Evolutionary conservation across 164 flowering plant species (phyloP).

Genomic region (Macadamia tetraphylla): DNA sequence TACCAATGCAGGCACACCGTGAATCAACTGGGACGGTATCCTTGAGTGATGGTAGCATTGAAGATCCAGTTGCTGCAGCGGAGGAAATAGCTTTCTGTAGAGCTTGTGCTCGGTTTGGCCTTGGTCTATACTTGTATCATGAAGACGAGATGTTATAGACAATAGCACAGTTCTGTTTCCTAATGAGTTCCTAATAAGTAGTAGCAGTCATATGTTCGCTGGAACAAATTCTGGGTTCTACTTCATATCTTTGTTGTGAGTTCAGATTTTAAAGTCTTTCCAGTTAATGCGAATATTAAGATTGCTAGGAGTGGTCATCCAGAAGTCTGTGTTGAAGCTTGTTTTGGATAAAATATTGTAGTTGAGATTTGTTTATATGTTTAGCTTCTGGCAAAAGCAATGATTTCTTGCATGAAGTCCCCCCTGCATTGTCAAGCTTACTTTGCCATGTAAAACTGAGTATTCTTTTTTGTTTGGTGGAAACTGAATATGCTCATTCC

Average conservation of each 20-base stretch:
- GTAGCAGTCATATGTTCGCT: neutral
- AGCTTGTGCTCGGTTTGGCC: conserved; percentile 96
- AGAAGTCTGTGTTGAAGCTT: neutral
- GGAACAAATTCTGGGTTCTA: neutral
- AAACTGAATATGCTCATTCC: too few relatives aligned
- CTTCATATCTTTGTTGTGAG: neutral
- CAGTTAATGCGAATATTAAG: neutral
- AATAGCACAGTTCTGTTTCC: neutral
- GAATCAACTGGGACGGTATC: conserved; percentile 82
- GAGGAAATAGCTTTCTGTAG: conserved; percentile 88
- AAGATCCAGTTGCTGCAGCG: conserved; percentile 86
- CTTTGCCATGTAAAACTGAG: too few relatives aligned
- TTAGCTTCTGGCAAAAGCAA: too few relatives aligned
- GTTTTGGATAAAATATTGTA: neutral
- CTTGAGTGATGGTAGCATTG: conserved; percentile 24
- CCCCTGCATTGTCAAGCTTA: too few relatives aligned
- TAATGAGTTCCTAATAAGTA: neutral
- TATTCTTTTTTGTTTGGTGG: too few relatives aligned
- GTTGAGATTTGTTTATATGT: too few relatives aligned
- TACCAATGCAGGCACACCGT: conserved; percentile 69
- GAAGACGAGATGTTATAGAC: conserved; percentile 40
- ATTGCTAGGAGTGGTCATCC: neutral
- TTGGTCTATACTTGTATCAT: conserved; percentile 87
- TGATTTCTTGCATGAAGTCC: too few relatives aligned
- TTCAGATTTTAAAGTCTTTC: neutral